Evolutionary conservation across 2,329 filamentous ascomycete genomes (phyloP).

Genomic region (Sporothrix inflata): DNA sequence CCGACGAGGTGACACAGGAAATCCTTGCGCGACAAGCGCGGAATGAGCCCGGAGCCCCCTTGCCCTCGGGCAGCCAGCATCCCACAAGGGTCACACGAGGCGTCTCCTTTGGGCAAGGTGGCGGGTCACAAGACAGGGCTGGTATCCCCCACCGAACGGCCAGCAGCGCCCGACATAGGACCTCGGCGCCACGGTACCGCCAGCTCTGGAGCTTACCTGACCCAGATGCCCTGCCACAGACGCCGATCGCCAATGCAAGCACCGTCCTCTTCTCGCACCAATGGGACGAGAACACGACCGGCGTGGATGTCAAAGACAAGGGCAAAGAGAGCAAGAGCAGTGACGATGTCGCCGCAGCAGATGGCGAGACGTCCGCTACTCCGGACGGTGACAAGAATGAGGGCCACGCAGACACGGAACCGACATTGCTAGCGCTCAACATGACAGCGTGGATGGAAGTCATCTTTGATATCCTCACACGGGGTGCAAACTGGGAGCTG

Average conservation of each 20-base stretch:
- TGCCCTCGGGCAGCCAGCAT: constrained; percentile 43
- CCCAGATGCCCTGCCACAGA: constrained; percentile 56
- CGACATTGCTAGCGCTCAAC: constrained; percentile 49
- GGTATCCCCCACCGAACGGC: constrained; percentile 46
- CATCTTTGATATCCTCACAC: constrained; percentile 72
- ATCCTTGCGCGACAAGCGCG: constrained; percentile 47
- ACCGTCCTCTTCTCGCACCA: constrained; percentile 53
- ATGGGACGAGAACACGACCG: constrained; percentile 26
- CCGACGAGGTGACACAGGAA: constrained; percentile 55
- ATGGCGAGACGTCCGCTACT: neutral
- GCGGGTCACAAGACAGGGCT: constrained; percentile 12
- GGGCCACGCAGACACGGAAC: neutral
- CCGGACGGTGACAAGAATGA: neutral
- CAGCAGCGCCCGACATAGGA: constrained; percentile 44
- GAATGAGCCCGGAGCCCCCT: constrained; percentile 46
- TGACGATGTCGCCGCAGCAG: neutral
- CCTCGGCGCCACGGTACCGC: constrained; percentile 45
- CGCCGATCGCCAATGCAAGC: constrained; percentile 52
- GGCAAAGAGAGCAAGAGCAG: constrained; percentile 23
- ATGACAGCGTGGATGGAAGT: constrained; percentile 75
- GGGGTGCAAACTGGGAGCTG: constrained; percentile 83
- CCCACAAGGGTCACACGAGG: constrained; percentile 42
- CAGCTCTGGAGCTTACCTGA: constrained; percentile 65
- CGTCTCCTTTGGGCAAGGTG: constrained; percentile 53
- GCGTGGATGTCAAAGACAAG: constrained; percentile 25